Base-by-base conservation (phyloP, 148 eudicot species). In the Vaccinium myrtillus region DNA sequence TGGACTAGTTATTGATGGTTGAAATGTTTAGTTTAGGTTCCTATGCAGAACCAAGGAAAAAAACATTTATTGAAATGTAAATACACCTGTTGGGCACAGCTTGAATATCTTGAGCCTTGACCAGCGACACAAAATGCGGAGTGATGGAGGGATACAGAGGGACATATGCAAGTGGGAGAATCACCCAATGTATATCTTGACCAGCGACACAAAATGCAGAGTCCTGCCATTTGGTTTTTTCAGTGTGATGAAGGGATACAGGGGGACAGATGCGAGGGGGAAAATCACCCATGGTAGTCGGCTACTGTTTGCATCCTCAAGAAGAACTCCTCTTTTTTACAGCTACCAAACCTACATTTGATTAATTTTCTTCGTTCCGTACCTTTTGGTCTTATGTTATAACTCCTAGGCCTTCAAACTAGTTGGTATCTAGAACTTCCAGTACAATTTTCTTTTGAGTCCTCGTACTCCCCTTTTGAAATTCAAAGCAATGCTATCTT, bases 301-400 rank as follows among this genome's bases (percentile, higher is more conserved):
- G 30, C 71, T 65, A 65, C 71, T 65, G 71, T 23, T 65, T 13
- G 14, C 14, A 13, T 0, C 58, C 18, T 55, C 46, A 4, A 55
- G 58, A 55, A 55, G 14, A 55, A 55, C 58, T 55, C 58, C 19
- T 15, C 18, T 55, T 55, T 3, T 6, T 19, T 36, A 36, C 65
- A 65, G 71, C 8, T 65, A 65, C 71, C 71, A 65, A 23, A 23
- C 67, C 67, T 61, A 65, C 71, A 23, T 65, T 65, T 65, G 71
- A 23, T 65, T 23, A 23, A 65, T 23, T 23, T 65, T 23, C 27
- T 2, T 65, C 11, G 9, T 65, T 12, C 25, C 32, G 23, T 65
- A 14, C 75, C 75, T 70, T 70, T 70, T 70, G 75, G 19, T 43
- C 18, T 2, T 70, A 4, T 21, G 14, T 70, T 70, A 65, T 70